Evolutionary conservation across 805 yeast genomes (phyloP).

Genomic region (Kuraishia molischiana): DNA sequence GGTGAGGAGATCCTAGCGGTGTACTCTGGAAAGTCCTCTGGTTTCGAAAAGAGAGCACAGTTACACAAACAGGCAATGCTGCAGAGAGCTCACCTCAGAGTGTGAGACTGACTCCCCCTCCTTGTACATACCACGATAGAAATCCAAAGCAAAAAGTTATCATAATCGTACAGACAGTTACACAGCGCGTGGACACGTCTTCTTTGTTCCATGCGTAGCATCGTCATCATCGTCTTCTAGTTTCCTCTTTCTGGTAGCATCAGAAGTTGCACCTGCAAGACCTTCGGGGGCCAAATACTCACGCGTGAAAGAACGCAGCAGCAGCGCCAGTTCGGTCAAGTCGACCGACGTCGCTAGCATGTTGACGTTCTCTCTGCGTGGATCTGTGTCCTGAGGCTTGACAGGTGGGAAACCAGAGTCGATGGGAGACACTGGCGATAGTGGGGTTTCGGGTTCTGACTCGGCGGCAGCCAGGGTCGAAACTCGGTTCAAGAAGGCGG

Average conservation of each 20-base stretch:
- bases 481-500: background rate
- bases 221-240: background rate
- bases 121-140: background rate
- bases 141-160: no score
- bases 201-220: no score
- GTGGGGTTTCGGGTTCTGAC: background rate
- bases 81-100: conserved; percentile 70
- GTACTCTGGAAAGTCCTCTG: conserved; percentile 66
- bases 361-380: background rate
- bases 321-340: conserved; percentile 3
- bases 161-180: background rate
- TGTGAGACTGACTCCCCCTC: no score
- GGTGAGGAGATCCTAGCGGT: conserved; percentile 85
- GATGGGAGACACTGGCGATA: background rate
- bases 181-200: no score
- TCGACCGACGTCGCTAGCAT: conserved; percentile 1
- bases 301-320: background rate
- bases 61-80: conserved; percentile 83
- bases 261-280: background rate
- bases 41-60: conserved; percentile 73
- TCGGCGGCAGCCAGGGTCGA: background rate
- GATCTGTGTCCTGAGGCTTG: no score
- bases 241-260: conserved; percentile 1
- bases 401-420: background rate
- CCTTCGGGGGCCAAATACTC: background rate